These are phyloP conservation scores for Xylariales sp. DNA, from an alignment of 2,329 filamentous ascomycete species.

Conservation along the genomic window DNA sequence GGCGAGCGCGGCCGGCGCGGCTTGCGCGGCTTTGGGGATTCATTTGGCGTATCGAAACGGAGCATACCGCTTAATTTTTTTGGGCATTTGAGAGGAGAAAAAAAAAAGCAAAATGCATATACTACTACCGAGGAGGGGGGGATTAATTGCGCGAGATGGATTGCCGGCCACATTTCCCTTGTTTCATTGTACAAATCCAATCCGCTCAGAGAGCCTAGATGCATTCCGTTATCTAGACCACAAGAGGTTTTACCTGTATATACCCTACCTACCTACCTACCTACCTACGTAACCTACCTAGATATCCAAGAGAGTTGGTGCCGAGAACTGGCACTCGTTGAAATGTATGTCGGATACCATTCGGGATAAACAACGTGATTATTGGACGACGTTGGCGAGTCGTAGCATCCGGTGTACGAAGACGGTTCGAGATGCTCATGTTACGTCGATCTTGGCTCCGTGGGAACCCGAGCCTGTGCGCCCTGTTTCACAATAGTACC, in stretches of 20 bases:
- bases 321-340: constrained; percentile 4
- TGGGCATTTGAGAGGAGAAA: constrained; percentile 32
- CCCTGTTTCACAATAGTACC: constrained; percentile 14
- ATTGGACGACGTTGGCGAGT: background rate
- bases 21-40: constrained; percentile 1
- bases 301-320: constrained; percentile 18
- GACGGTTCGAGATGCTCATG: background rate
- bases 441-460: background rate
- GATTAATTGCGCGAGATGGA: constrained; percentile 8
- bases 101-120: constrained; percentile 26
- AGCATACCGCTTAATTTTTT: constrained; percentile 32
- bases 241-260: constrained; percentile 12
- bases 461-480: background rate
- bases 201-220: constrained; percentile 15
- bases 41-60: constrained; percentile 36
- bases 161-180: constrained; percentile 19
- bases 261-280: constrained; percentile 5
- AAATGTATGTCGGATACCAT: constrained; percentile 1
- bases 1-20: constrained; percentile 13
- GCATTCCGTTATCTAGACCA: constrained; percentile 27
- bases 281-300: constrained; percentile 14
- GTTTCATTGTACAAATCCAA: constrained; percentile 34
- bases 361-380: background rate
- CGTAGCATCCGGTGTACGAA: background rate
- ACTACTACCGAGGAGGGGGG: background rate